phyloP scores from a whole-genome alignment of 768 basidiomycete genomes.

The Clavaria fumosa region DNA sequence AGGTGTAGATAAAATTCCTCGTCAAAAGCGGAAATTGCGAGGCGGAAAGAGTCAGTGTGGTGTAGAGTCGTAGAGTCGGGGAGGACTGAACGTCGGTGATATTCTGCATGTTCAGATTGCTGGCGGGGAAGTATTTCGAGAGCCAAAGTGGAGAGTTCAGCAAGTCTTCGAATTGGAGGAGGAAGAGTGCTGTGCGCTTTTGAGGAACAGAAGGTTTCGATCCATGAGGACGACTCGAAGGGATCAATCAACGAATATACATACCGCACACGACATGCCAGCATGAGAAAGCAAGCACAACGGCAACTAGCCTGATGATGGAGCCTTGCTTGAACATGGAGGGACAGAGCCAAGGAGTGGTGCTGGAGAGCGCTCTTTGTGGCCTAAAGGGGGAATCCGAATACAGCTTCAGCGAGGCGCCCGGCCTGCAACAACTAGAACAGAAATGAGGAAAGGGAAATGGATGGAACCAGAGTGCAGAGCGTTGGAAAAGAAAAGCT shows the following conservation, averaged over 20 bases:
- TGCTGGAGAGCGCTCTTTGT: too few species aligned
- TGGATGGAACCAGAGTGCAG: too few species aligned
- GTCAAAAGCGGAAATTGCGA: conserved; percentile 50
- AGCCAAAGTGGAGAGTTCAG: conserved; percentile 33
- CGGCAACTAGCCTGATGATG: too few species aligned
- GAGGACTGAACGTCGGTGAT: conserved; percentile 21
- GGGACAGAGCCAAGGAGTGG: too few species aligned
- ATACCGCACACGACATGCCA: conserved; percentile 20
- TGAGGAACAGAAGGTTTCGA: too few species aligned
- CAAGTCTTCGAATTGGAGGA: conserved; percentile 33
- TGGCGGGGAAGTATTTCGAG: conserved; percentile 43
- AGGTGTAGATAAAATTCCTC: conserved; percentile 59
- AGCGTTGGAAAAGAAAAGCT: too few species aligned
- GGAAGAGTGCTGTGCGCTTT: conserved; percentile 36
- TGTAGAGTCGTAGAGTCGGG: conserved; percentile 34
- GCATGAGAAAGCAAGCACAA: too few species aligned
- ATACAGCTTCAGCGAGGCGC: too few species aligned
- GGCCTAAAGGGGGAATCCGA: too few species aligned
- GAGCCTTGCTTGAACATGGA: too few species aligned
- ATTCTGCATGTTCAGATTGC: conserved; percentile 12
- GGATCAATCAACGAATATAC: conserved; percentile 5
- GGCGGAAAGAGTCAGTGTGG: conserved; percentile 55
- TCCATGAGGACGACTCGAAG: conserved; percentile 5
- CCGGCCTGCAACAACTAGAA: too few species aligned
- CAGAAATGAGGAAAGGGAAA: too few species aligned